Base-by-base conservation (phyloP, 495 filamentous ascomycete species). In the Penicillium silybi region DNA sequence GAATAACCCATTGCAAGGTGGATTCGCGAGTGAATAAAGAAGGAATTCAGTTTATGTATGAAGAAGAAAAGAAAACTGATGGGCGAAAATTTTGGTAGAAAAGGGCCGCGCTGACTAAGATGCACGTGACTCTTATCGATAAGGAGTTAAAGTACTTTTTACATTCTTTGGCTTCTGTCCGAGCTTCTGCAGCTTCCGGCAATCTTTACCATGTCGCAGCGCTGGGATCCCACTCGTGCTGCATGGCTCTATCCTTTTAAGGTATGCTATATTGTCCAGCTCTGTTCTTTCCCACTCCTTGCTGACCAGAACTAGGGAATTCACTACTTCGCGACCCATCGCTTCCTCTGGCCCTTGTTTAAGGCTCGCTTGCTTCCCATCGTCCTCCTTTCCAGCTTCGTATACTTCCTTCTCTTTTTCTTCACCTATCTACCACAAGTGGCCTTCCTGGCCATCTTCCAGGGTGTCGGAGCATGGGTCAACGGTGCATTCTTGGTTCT, bases 401-500 rank as follows among this genome's bases (percentile, higher is more conserved):
- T 86, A 37, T 80, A 85, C 49, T 71, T 75, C 15, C 71, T 80
- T 44, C 76, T 86, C 19, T 85, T 85, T 70, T 56, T 85, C 52
- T 85, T 81, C 63, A 67, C 79, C 22, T 84, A 82, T 56, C 72
- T 79, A 1, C 81, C 81, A 0, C 76, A 85, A 54, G 84, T 86
- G 17, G 82, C 81, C 18, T 83, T 87, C 59, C 72, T 87, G 22
- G 71, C 81, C 18, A 69, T 87, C 56, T 86, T 86, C 61, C 83
- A 85, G 59, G 75, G 78, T 5, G 59, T 49, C 5, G 70, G 74
- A 2, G 83, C 84, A 27, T 87, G 82, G 80, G 53, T 85, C 34
- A 86, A 79, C 62, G 84, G 75, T 37, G 79, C 79, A 13, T 77
- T 86, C 62, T 62, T 86, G 17, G 82, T 86, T 13, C 76, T 87